Evolutionary conservation across 441 rosid genomes (phyloP).

Genomic region (Raphanus hybrid): DNA sequence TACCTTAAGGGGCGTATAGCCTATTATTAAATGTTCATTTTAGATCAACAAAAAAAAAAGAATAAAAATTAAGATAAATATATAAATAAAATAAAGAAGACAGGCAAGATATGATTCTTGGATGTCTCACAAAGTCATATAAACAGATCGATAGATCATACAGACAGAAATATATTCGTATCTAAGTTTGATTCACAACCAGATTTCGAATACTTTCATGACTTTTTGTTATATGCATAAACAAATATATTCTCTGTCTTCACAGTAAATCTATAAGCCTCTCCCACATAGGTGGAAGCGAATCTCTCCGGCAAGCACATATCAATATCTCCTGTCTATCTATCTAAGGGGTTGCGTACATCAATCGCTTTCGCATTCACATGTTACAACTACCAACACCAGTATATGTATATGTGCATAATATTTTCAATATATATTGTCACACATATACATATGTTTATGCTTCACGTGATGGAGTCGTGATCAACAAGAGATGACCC

Average conservation of each 20-base stretch:
- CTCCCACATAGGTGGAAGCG: constrained; percentile 43
- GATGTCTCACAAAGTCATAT: constrained; percentile 43
- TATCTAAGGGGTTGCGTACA: constrained; percentile 12
- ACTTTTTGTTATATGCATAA: constrained; percentile 32
- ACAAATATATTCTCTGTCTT: constrained; percentile 28
- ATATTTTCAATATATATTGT: constrained; percentile 4
- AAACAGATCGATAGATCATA: constrained; percentile 31
- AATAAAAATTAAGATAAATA: constrained; percentile 23
- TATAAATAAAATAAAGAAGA: constrained; percentile 13
- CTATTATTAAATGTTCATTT: constrained; percentile 29
- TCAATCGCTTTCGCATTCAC: constrained; percentile 27
- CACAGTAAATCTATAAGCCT: constrained; percentile 21
- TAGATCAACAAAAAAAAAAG: constrained; percentile 7
- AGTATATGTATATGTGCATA: constrained; percentile 1
- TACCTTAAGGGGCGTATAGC: constrained; percentile 7
- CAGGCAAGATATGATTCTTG: constrained; percentile 40
- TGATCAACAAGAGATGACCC: constrained; percentile 42
- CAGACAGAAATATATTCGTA: constrained; percentile 40
- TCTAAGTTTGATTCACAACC: constrained; percentile 37
- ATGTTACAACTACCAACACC: constrained; percentile 26
- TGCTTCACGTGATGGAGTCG: constrained; percentile 36
- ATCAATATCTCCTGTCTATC: constrained; percentile 29
- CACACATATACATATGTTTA: neutral
- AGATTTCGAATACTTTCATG: constrained; percentile 39
- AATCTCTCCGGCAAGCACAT: constrained; percentile 39